Base-by-base conservation (phyloP, 139 green algal species). In the Auxenochlorella protothecoides region DNA sequence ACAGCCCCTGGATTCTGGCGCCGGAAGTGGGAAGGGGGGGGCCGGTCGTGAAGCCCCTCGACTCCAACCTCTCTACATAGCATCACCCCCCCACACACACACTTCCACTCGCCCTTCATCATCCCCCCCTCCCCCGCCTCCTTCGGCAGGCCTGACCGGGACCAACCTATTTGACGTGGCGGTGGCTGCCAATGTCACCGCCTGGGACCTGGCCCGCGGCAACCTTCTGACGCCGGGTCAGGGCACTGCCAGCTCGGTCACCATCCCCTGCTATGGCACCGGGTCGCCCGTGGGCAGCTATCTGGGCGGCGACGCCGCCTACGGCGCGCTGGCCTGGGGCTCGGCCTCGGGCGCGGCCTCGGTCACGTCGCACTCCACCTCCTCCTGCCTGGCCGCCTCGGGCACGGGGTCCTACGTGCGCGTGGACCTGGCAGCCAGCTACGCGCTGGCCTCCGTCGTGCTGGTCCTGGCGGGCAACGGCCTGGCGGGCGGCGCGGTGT, bases 231-330 rank as follows among this genome's bases (percentile, higher is more conserved):
- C 10, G 57, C 10, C 2, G 9, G 57, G 9, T 11, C 10, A 10
- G 57, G 57, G n/a, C 6, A 53, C 5, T 13, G 4, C 13, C 14
- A 27, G 8, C 12, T 15, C 60, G 53, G 69, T 74, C n/a, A 4
- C 15, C 4, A 14, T 75, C 4, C 71, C 71, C 7, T 75, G 71
- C 71, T 75, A 75, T 55, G 51, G 15, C 44, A 3, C 10, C 2
- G 51, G 44, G 63, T 65, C 55, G 63, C 71, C 71, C 10, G 71
- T 64, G 3, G 63, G 27, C 3, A 55, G 6, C 5, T 75, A 75
- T 63, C 16, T 75, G 5, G 71, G 71, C 16, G 71, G 71, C 54
- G 55, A 75, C 71, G 57, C 59, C 63, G 71, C 71, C 2, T 69
- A 59, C 12, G 54, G 66, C 27, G 69, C 69, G 71, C 9, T 54